Base-by-base conservation (phyloP, 495 filamentous ascomycete genomes). In the Aspergillus biplanus region DNA sequence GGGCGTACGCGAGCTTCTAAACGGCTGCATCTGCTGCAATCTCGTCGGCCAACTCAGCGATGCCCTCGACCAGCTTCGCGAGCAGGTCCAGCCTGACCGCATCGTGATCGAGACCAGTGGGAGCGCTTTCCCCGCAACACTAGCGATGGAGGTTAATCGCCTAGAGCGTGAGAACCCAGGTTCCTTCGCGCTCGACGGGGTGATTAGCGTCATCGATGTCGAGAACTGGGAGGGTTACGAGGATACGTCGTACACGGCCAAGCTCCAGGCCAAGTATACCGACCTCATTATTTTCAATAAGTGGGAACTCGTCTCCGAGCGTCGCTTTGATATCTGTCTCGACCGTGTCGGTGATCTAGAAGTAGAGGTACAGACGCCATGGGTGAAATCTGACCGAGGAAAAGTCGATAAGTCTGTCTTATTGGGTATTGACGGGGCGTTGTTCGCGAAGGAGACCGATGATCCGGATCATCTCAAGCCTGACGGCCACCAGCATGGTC, bases 11-110 rank as follows among this genome's bases (percentile, higher is more conserved):
- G 95, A 99, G 71, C 81, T 99, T 4, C 87, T 98, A 18, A 94
- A 96, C 70, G 95, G 95, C 64, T 99, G 95, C 75, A 97, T 99
- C 71, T 99, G 95, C 82, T 99, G 95, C 79, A 99, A 97, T 71
- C 88, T 97, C 15, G 93, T 99, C 56, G 95, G 95, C 4, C 90
- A 95, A 74, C 85, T 99, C 31, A 84, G 86, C 67, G 85, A 89
- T 55, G 94, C 94, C 0, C 87, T 99, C 3, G 72, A 84, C 5
- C 85, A 92, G 58, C 87, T 98, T 13, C 80, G 82, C 52, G 70
- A 77, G 44, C 78, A 83, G 42, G 79, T 86, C 12, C 33, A 64
- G 0, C 93, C 92, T 0, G 90, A 97, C 72, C 83, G 95, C 27
- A 95, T 99, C 72, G 85, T 98, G 52, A 89, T 99, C 74, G 95